Evolutionary conservation across 1,139 yeast species (phyloP), one percentile per base, ranked within the genome.

Genomic region (Sugiyamaella pinicola): DNA sequence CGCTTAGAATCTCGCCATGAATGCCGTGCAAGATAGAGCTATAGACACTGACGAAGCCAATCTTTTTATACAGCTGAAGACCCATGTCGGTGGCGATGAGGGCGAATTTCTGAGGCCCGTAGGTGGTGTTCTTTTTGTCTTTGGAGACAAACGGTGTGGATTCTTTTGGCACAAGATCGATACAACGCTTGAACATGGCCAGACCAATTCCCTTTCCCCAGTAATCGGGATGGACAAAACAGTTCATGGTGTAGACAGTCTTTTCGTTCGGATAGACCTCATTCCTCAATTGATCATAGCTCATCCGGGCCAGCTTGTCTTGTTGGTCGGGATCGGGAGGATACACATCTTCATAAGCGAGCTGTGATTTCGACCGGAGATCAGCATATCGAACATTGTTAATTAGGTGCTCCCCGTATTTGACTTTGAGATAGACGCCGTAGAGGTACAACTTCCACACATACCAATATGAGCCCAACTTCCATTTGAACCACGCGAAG

Each of bases 51-150:
- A 17, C 26, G 29, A 51, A 52, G 3, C 55, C 55, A 9, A 48
- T 13, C 29, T 43, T 52, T n/a, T 31, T 15, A 26, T 52, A 52
- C 28, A 52, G 24, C 13, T 39, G 46, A n/a, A 42, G 18, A 6
- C 55, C 55, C 38, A 37, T 39, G 9, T 42, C 47, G 9, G 52
- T 28, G n/a, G 55, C 52, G 5, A 10, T 10, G 10, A 52, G 35
- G 10, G 33, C 28, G 18, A 52, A 40, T 26, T 52, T 52, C 41
- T 43, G 52, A 8, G 55, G 55, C 10, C 55, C 55, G 22, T 50
- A 45, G 12, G 46, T 15, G 31, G 41, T 38, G 5, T 13, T 8
- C 17, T 37, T 37, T 19, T 44, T 44, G 31, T 48, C 49, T 8
- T 31, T 28, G 7, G 54, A 51, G n/a, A 21, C 22, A 37, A 52